Base-by-base conservation (phyloP, 305 asterid genomes). In the Fraxinus angustifolia region DNA sequence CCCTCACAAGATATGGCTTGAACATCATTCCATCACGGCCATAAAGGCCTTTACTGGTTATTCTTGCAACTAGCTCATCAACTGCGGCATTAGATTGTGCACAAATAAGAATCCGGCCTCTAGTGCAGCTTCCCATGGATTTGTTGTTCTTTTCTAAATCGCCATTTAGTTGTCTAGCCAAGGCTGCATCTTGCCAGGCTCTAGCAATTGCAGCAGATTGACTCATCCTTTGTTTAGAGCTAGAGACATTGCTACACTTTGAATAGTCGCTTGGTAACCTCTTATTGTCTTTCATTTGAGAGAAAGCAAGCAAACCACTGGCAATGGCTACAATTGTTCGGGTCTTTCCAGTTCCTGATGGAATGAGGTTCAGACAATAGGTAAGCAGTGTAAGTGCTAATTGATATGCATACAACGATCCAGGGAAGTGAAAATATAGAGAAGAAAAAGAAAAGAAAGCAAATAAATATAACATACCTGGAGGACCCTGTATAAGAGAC, bases 71-170 rank as follows among this genome's bases (percentile, higher is more conserved):
- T 75, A 96, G 87, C 88, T 96, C 99, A 87, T 96, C 99, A 78
- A 96, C 98, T 75, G 99, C 98, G 82, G 99, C 99, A 92, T 96
- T 96, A 75, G 99, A 96, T 82, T 96, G 98, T 77, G 98, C 98
- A 91, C 99, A 96, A 85, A 96, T 90, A 84, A 96, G 97, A 79
- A 94, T 86, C 83, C 99, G 90, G 78, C 98, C 92, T 84, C 92
- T 90, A 80, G 82, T 78, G 86, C 87, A 70, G 88, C 80, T 89
- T 82, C 89, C 92, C 76, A 84, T 40, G 40, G 87, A 84, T 58
- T 76, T 86, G 21, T 75, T 84, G 77, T 84, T 83, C 87, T 84
- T 87, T 79, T 88, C 89, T 72, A 78, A 86, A 65, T 89, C 97
- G 67, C 87, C 90, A 62, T 87, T 87, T 75, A 90, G 73, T 85